Evolutionary conservation across 176 grass and related monocot species (phyloP), one percentile per base, ranked within the genome.

Genomic region (Lolium multiflorum): DNA sequence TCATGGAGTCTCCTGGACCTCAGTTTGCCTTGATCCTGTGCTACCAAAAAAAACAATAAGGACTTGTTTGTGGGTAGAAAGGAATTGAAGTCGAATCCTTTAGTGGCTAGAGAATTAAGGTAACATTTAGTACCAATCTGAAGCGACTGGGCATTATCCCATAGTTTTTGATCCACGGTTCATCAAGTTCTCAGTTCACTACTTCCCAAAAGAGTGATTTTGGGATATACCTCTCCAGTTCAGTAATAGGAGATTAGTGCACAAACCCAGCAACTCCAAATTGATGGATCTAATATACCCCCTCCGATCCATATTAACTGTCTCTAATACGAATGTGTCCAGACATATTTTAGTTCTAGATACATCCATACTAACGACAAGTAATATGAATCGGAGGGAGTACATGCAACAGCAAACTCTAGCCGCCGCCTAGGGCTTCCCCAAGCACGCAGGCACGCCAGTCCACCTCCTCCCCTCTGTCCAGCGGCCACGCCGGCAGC

Each of bases 21-120:
- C 9, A 44, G 68, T 43, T 44, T 71, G 18, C 68, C 68, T 71
- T 71, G 38, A 71, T 71, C 10, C n/a, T 44, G 68, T 71, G 68
- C 9, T 44, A 71, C 37, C 3, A 44, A 71, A 21, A 46, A 21
- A 37, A 10, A 9, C 9, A 71, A 71, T 44, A 43, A 11, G 68
- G 8, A 44, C 9, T 71, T 71, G 17, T 71, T 71, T 71, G 38
- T 71, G 38, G 37, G 41, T 71, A 44, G 38, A 43, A 21, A 71
- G 68, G 9, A 44, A 71, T 21, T 11, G 44, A 71, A 21, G 68
- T 18, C 18, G 21, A 44, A 44, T 62, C 21, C 59, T 62, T 62
- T 10, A 25, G 59, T 62, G n/a, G 10, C 21, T 62, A 62, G 59
- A 71, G 18, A 44, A n/a, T 71, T 71, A 71, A 11, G 37, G 17